phyloP scores from a whole-genome alignment of 108 stramenopile species.

The Skeletonema tropicum region DNA sequence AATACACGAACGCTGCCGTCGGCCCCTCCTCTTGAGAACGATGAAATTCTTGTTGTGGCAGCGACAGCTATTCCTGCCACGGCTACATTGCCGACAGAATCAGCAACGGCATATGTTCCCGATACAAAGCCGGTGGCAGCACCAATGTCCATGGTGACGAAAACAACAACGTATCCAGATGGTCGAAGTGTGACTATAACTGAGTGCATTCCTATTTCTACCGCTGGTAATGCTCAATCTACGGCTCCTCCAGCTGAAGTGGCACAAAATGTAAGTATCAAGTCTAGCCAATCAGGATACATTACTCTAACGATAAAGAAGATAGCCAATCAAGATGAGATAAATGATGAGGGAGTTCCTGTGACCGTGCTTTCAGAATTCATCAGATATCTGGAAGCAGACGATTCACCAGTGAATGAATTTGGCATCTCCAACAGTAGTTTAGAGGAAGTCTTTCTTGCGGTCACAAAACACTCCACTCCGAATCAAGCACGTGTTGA shows the following conservation, averaged over 20 bases:
- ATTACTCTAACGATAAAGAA: conserved; percentile 47
- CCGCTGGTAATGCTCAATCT: too few relatives aligned
- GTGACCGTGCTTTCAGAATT: conserved; percentile 42
- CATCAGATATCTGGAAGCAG: conserved; percentile 53
- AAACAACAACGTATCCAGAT: too few relatives aligned
- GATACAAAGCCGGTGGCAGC: too few relatives aligned
- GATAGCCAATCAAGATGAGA: conserved; percentile 33
- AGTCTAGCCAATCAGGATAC: conserved; percentile 40
- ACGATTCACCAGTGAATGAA: conserved; percentile 43
- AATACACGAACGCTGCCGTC: not conserved
- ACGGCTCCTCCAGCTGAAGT: too few relatives aligned
- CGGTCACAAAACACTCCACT: conserved; percentile 40
- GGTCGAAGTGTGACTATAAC: too few relatives aligned
- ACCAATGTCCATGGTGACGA: too few relatives aligned
- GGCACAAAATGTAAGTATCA: conserved; percentile 8
- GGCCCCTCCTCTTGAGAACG: too few relatives aligned
- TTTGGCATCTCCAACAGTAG: conserved; percentile 66
- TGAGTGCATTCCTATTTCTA: too few relatives aligned
- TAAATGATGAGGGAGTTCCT: conserved; percentile 32
- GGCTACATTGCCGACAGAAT: too few relatives aligned
- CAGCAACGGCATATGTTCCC: too few relatives aligned
- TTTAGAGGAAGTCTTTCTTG: conserved; percentile 67
- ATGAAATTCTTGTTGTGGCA: too few relatives aligned
- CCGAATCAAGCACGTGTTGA: conserved; percentile 10
- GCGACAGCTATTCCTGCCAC: too few relatives aligned